phyloP scores from a whole-genome alignment of 345 rosid genomes.

The Tarenaya hassleriana region DNA sequence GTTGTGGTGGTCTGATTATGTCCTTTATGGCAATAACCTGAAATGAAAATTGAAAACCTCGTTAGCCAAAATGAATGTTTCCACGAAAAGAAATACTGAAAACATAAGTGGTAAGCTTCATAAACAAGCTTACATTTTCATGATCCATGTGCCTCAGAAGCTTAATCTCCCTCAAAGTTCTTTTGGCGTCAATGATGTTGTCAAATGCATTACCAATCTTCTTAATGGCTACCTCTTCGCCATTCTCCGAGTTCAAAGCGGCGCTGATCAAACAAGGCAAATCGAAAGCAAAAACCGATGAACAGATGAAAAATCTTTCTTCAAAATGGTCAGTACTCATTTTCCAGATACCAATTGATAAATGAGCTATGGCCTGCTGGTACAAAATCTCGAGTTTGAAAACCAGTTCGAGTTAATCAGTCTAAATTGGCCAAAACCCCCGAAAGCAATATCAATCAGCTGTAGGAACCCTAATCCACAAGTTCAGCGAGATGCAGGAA shows the following conservation, averaged over 20 bases:
- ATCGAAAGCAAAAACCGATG: too few relatives aligned
- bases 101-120: neutral
- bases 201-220: conserved; percentile 87
- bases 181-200: conserved; percentile 74
- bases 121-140: conserved; percentile 61
- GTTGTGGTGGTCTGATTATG: conserved; percentile 72
- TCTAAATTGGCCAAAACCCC: too few relatives aligned
- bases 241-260: conserved; percentile 65
- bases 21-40: conserved; percentile 77
- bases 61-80: neutral
- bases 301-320: too few relatives aligned
- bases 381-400: too few relatives aligned
- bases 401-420: too few relatives aligned
- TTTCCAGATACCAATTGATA: too few relatives aligned
- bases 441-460: too few relatives aligned
- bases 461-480: too few relatives aligned
- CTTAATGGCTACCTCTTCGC: conserved; percentile 89
- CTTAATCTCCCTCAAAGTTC: conserved; percentile 87
- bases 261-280: conserved; percentile 39
- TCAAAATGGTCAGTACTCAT: neutral
- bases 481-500: too few relatives aligned
- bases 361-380: too few relatives aligned
- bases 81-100: neutral
- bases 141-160: conserved; percentile 84
- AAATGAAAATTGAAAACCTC: neutral